Evolutionary conservation across 2,329 filamentous ascomycete species (phyloP), one percentile per base, ranked within the genome.

Genomic region (Ceratocystis huliohia): DNA sequence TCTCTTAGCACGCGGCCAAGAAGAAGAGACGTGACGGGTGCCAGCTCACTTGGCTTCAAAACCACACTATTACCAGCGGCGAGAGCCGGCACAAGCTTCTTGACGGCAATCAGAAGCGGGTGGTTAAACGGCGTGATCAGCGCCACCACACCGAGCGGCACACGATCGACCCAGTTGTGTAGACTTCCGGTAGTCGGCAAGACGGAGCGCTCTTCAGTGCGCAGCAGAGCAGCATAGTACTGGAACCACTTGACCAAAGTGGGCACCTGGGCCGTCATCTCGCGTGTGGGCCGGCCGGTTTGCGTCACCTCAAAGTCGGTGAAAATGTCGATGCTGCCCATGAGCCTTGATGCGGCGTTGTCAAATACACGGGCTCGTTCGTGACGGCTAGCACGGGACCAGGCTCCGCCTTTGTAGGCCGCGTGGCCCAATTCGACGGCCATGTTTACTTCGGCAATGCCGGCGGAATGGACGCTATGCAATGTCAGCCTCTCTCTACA

Each of bases 61-160:
- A 84, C 77, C 20, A 83, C 75, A 0, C 78, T 78, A 70, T 80
- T 80, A 6, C 80, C 80, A 0, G 77, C 74, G 1, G 76, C 77
- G 28, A 84, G 71, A 0, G 80, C 80, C 0, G 81, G 79, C 0
- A 77, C 80, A 37, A 78, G 69, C 72, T 84, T 84, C 67, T 73
- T 72, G 0, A 73, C 74, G 37, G 81, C 75, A 68, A 80, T 78
- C 1, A 78, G 65, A 1, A 82, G 69, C 0, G 81, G 77, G 0
- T 76, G 76, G 68, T 84, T 84, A 80, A 82, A 85, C 0, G 82
- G 82, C 63, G 84, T 82, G 65, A 86, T 85, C 13, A 75, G 75
- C 0, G 76, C 82, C 0, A 77, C 78, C 1, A 83, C 80, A 10
- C 81, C 80, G 44, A 68, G 48, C 28, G 81, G 81, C 71, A 83